Conservation (phyloP, 164 flowering plant genomes). For the Stephania cephalantha region DNA sequence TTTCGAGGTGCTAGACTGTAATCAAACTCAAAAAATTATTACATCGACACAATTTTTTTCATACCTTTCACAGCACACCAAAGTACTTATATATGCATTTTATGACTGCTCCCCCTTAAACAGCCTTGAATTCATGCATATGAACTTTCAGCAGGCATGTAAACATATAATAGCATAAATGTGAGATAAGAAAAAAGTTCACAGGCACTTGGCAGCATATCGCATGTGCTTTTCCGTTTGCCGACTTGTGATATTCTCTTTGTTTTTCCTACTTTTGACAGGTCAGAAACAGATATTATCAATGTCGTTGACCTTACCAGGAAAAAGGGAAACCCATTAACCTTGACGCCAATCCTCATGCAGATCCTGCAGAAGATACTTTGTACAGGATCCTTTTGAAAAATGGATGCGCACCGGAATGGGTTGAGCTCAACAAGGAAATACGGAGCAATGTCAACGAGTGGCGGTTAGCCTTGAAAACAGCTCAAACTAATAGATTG, state of each 20-base stretch:
- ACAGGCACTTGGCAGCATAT: too few species aligned
- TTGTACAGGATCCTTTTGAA: constrained; percentile 69
- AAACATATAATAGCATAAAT: background rate
- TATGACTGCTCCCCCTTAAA: too few species aligned
- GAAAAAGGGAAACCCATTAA: constrained; percentile 87
- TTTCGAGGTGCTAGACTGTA: background rate
- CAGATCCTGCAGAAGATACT: constrained; percentile 92
- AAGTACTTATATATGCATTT: too few species aligned
- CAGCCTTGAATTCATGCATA: background rate
- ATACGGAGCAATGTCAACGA: constrained; percentile 43
- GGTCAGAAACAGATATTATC: constrained; percentile 84
- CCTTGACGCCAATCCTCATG: constrained; percentile 64
- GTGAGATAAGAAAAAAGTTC: too few species aligned
- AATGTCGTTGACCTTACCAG: constrained; percentile 84
- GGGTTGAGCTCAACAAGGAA: constrained; percentile 94
- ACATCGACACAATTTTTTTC: background rate
- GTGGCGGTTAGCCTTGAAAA: constrained; percentile 64
- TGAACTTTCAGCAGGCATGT: background rate
- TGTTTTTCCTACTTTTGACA: constrained; percentile 21
- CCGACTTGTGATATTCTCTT: background rate
- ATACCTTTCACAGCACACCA: background rate
- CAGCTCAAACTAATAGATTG: constrained; percentile 42
- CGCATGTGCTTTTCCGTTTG: too few species aligned
- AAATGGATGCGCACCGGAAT: constrained; percentile 87
- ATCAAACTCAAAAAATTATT: background rate